Conservation (phyloP, 1,284 basidiomycete species). For the Apiotrichum gamsii region DNA sequence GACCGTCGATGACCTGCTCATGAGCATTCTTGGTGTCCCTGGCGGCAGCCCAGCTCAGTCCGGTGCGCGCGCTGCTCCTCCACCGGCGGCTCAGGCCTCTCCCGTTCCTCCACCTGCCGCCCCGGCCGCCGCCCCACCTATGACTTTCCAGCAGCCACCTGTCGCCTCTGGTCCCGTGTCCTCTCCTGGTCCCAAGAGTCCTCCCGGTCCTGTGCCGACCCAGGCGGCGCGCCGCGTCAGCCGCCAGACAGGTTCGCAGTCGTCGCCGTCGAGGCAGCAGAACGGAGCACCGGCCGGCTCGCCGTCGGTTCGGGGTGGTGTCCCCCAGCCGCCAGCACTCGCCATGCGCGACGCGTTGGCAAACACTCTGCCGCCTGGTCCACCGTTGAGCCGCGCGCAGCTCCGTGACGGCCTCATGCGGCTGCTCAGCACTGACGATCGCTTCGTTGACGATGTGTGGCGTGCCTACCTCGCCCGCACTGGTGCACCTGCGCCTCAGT, state of each 20-base stretch:
- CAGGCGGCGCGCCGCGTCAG: not conserved
- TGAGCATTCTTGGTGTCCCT: slow-evolving; percentile 27
- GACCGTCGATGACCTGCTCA: slow-evolving; percentile 41
- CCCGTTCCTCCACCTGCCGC: not conserved
- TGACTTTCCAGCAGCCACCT: no score
- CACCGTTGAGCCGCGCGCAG: not conserved
- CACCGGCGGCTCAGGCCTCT: no score
- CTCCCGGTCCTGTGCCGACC: no score
- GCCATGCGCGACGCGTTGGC: slow-evolving; percentile 5
- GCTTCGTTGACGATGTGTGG: slow-evolving; percentile 11
- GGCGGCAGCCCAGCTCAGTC: no score
- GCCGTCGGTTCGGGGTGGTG: no score
- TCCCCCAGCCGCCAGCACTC: not conserved
- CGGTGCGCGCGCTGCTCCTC: no score
- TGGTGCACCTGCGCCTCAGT: no score
- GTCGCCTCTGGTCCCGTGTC: no score
- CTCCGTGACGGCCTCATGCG: not conserved
- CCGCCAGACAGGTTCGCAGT: not conserved
- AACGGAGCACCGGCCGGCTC: not conserved
- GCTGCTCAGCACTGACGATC: slow-evolving; percentile 4
- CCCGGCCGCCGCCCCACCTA: no score
- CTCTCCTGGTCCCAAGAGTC: no score
- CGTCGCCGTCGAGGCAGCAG: not conserved
- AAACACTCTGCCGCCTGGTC: slow-evolving; percentile 1
- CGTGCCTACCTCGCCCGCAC: slow-evolving; percentile 3